phyloP scores from a whole-genome alignment of 345 rosid species.

The Brassica juncea region DNA sequence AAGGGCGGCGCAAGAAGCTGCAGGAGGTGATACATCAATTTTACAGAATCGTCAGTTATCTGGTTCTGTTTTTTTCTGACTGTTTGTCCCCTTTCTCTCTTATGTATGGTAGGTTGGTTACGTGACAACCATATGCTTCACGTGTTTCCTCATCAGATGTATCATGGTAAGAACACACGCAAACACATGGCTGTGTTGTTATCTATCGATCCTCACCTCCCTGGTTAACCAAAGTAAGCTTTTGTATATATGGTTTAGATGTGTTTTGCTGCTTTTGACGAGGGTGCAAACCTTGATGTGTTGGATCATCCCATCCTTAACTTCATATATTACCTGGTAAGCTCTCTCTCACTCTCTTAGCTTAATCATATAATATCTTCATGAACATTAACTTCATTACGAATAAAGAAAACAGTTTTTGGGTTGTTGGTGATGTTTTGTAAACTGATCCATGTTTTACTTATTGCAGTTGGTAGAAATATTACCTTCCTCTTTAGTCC shows the following conservation, averaged over 20 bases:
- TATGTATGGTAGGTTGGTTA: constrained; percentile 77
- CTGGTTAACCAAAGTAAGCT: constrained; percentile 8
- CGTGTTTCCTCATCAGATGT: constrained; percentile 86
- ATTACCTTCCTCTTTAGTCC: constrained; percentile 80
- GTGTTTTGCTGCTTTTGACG: constrained; percentile 82
- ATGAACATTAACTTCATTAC: not conserved
- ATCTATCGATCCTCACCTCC: not conserved
- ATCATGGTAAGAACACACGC: constrained; percentile 66
- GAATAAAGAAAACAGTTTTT: not conserved
- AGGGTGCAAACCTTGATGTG: constrained; percentile 78
- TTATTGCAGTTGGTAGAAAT: constrained; percentile 79
- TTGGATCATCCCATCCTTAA: constrained; percentile 82
- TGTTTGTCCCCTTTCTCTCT: constrained; percentile 1
- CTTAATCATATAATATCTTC: constrained; percentile 11
- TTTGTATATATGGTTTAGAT: constrained; percentile 45
- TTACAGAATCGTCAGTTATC: not conserved
- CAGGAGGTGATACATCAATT: constrained; percentile 64
- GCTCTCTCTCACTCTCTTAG: constrained; percentile 34
- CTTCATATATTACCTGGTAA: constrained; percentile 81
- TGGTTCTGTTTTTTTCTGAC: not conserved
- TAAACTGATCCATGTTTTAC: constrained; percentile 8
- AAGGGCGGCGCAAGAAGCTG: constrained; percentile 87
- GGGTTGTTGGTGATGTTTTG: not conserved
- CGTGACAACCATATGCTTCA: constrained; percentile 86
- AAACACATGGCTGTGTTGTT: not conserved